Percentiles rank a stretch among this genome's conserved stretches.
These are phyloP conservation scores for Fusarium camptoceras DNA, from an alignment of 2,329 filamentous ascomycete species.

Conservation along the genomic window DNA sequence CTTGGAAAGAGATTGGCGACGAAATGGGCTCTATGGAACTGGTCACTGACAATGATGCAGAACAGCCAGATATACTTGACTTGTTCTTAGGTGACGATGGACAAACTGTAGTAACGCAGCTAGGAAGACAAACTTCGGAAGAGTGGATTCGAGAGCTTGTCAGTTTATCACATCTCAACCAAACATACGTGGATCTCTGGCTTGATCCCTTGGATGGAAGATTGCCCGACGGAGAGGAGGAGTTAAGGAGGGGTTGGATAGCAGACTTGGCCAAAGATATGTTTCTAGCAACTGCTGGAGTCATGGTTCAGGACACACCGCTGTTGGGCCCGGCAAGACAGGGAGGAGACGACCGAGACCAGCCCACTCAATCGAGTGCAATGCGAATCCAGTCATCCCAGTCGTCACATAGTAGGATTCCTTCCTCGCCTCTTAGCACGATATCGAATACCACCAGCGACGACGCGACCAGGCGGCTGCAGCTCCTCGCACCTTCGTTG, in stretches of 20 bases:
- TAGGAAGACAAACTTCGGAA: conserved; percentile 43
- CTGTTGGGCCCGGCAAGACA: conserved; percentile 44
- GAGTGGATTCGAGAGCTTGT: conserved; percentile 44
- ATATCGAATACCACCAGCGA: conserved; percentile 36
- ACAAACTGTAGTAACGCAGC: conserved; percentile 47
- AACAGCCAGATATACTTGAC: conserved; percentile 47
- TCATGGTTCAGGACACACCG: conserved; percentile 51
- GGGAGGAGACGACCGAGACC: conserved; percentile 11
- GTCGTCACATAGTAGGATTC: conserved; percentile 32
- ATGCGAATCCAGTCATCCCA: conserved; percentile 45
- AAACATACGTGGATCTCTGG: conserved; percentile 50
- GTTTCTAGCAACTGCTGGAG: conserved; percentile 52
- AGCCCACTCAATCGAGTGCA: conserved; percentile 28
- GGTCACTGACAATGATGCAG: conserved; percentile 32
- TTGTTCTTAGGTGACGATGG: conserved; percentile 46
- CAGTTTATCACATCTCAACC: conserved; percentile 46
- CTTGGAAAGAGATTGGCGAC: conserved; percentile 49
- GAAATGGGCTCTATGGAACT: conserved; percentile 6
- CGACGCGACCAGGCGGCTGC: conserved; percentile 51
- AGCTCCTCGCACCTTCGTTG: conserved; percentile 51
- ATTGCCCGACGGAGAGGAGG: conserved; percentile 43
- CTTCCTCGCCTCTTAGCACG: conserved; percentile 38
- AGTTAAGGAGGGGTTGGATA: conserved; percentile 46
- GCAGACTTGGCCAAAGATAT: conserved; percentile 50
- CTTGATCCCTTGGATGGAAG: conserved; percentile 44